Evolutionary conservation across 495 filamentous ascomycete genomes (phyloP), one percentile per base, ranked within the genome.

Genomic region (Copromyces sp.): DNA sequence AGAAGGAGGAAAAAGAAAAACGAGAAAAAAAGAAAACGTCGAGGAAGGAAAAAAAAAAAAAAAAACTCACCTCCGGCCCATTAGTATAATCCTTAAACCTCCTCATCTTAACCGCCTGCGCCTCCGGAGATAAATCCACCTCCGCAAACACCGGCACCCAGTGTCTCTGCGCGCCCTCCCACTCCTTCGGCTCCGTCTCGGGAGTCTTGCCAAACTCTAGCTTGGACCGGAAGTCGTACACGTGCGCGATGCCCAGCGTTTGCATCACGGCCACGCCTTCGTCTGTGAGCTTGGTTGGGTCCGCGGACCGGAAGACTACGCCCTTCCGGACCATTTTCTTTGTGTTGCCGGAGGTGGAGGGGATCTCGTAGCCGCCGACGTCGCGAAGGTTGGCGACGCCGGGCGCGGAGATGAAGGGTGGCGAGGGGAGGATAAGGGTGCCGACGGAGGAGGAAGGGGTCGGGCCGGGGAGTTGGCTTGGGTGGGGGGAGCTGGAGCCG

Each of bases 361-460:
- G 53, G 68, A 87, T 75, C 61, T 84, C 80, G 74, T 87, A 87
- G 24, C 86, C 87, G 71, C 88, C 88, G 2, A 89, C 76, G 70
- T 90, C 88, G 68, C 90, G 84, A 75, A 92, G 84, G 76, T 92
- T 91, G 71, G 79, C 79, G 68, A 90, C 80, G 1, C 87, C 87
- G 0, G 82, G 80, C 39, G 89, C 79, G 16, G 75, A 41, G 70
- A 87, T 75, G 78, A 90, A 90, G 39, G 88, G 89, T 1, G 83
- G 82, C 12, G 78, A 78, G n/a, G 82, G 83, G 2, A 80, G 75
- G 16, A 37, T 11, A 9, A 35, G 29, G 29, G 6, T 61, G 53
- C 53, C 3, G 3, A 16, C 68, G 68, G 39, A 59, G 39, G 38
- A 37, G 69, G 45, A 68, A 1, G 37, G 29, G 39, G 24, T 68